Evolutionary conservation across 768 basidiomycete species (phyloP).

Genomic region (Clathrus columnatus): DNA sequence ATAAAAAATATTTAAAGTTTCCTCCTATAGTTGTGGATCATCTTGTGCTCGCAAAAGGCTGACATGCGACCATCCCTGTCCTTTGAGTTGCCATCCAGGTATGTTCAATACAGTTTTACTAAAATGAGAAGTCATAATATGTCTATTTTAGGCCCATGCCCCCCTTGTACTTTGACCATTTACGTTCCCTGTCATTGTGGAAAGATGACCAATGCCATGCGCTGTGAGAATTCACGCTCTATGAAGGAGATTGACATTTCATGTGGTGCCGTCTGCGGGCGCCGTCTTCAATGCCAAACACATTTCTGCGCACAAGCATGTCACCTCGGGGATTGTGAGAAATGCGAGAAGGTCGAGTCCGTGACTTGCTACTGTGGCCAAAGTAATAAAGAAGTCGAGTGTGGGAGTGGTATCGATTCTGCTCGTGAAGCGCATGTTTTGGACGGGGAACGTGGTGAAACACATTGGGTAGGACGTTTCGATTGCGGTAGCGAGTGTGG

Average conservation of each 20-base stretch:
- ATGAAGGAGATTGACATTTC: slow-evolving; percentile 20
- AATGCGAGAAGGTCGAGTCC: slow-evolving; percentile 47
- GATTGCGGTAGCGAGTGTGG: slow-evolving; percentile 55
- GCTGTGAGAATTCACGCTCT: slow-evolving; percentile 39
- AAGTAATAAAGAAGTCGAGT: slow-evolving; percentile 46
- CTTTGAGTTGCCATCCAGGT: slow-evolving; percentile 79
- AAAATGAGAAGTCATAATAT: not conserved
- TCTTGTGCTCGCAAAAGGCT: slow-evolving; percentile 23
- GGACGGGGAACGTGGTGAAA: slow-evolving; percentile 28
- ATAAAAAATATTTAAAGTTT: slow-evolving; percentile 29
- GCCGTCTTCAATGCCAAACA: slow-evolving; percentile 55
- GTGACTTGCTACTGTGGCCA: slow-evolving; percentile 78
- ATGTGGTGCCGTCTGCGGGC: slow-evolving; percentile 31
- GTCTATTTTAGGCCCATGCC: slow-evolving; percentile 62
- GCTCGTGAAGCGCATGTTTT: slow-evolving; percentile 36
- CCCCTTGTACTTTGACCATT: slow-evolving; percentile 79
- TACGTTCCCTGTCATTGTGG: slow-evolving; percentile 74
- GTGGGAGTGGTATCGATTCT: slow-evolving; percentile 47
- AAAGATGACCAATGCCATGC: slow-evolving; percentile 45
- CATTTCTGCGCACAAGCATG: slow-evolving; percentile 65
- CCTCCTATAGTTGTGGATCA: slow-evolving; percentile 24
- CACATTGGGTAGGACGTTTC: slow-evolving; percentile 58
- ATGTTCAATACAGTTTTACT: not conserved
- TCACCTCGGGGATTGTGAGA: slow-evolving; percentile 66
- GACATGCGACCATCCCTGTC: slow-evolving; percentile 72